Base-by-base conservation (phyloP, 1,284 basidiomycete species). In the Farysia itapuensis region DNA sequence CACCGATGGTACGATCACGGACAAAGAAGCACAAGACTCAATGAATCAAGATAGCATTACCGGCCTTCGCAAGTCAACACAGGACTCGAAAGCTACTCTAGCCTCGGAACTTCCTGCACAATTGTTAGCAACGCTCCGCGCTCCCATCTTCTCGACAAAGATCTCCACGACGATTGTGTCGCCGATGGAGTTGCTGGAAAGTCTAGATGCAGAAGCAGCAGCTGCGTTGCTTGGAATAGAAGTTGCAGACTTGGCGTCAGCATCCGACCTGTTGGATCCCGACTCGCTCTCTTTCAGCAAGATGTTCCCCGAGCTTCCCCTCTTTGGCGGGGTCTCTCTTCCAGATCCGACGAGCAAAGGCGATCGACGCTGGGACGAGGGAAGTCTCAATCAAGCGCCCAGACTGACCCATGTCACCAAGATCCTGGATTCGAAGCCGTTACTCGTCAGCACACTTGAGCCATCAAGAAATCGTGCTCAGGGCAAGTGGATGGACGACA, bases 391-490 rank as follows among this genome's bases (percentile, higher is more conserved):
- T 35, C 58, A 64, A 29, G 45, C 59, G 5, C 59, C 71, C 9
- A 58, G 74, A 6, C 39, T 75, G 35, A 79, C 80, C 0, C 81
- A 82, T 41, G 81, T 81, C 2, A 80, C 80, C 2, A 75, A 81
- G 21, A 69, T 83, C 22, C 77, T 84, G 61, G 82, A 84, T 40
- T 76, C 80, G 20, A 79, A 80, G 32, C 82, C 82, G 1, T 70
- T 83, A 12, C 79, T 84, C 12, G 79, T 84, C 26, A 82, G 81
- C 29, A 80, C 81, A 4, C 66, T 84, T 5, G 76, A 82, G 32
- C 83, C 83, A 0, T 79, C 80, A 0, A 75, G 77, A 44, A 81
- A 81, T 42, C 68, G 77, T 4, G 40, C 77, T 66, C 30, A 79
- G 75, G 48, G 78, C 72, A n/a, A 76, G 67, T 39, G 80, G 79